Evolutionary conservation across 108 stramenopile species (phyloP), one percentile per base, ranked within the genome.

Genomic region (Seminavis robusta): DNA sequence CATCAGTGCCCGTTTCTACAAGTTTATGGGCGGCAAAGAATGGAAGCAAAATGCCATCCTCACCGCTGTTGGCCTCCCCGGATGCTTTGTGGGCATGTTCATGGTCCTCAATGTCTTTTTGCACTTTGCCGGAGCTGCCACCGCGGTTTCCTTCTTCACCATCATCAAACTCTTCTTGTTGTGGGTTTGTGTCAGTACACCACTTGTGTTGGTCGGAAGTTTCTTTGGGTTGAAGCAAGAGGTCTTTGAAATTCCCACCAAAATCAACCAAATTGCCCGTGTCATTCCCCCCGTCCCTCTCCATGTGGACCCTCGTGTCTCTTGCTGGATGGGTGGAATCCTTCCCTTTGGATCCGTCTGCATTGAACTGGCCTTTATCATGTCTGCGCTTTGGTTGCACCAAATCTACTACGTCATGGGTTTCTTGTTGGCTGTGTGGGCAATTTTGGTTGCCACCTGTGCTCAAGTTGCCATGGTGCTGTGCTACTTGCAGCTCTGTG

Each of bases 341-440:
- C 88, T 99, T 26, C 98, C 98, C 25, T 99, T 98, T 64, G 97
- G 97, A 7, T 91, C 91, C 17, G 94, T 96, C 39, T 97, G 95
- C 74, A 95, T 99, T 51, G 98, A 99, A 73, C 77, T 98, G 49
- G 97, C 93, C 61, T 99, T 99, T 86, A 94, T 99, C 73, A 94
- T 99, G 90, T 74, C 77, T 33, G 85, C 91, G 33, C 65, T 99
- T 43, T 99, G 98, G 98, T 76, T 97, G 43, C 87, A 95, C 48
- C 97, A 96, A 63, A 82, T 92, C 47, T 99, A 98, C 81, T 99
- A 98, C 81, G 90, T 99, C 44, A 96, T 99, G 80, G 94, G 98
- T 42, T 97, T 98, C 73, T 76, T 99, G 26, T 71, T 97, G 58
- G 77, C 91, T 5, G 96, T 98, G 9, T 64, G 93, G 23, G n/a